Evolutionary conservation across 345 rosid genomes (phyloP).

Genomic region (Arabidopsis thaliana): TAIR10.1 NC_003076.8:4014501-4015000

Average conservation of each 20-base stretch:
- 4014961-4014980: constrained; percentile 39
- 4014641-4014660: constrained; percentile 43
- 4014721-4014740: constrained; percentile 44
- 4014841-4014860: constrained; percentile 91
- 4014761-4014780: constrained; percentile 42
- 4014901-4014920: constrained; percentile 46
- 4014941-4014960: constrained; percentile 61
- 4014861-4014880: constrained; percentile 50
- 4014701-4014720: constrained; percentile 42
- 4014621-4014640: constrained; percentile 43
- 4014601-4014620: constrained; percentile 46
- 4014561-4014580: constrained; percentile 40
- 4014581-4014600: constrained; percentile 54
- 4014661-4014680: constrained; percentile 33
- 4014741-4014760: constrained; percentile 48
- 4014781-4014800: constrained; percentile 64
- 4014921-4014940: constrained; percentile 63
- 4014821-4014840: constrained; percentile 53
- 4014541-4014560: constrained; percentile 39
- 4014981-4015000: constrained; percentile 56
- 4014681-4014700: constrained; percentile 41
- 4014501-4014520: constrained; percentile 27
- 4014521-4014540: constrained; percentile 40
- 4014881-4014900: constrained; percentile 35
- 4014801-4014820: constrained; percentile 41